Conservation (phyloP, 1,284 basidiomycete species). For the Apiotrichum mycotoxinovorans region DNA sequence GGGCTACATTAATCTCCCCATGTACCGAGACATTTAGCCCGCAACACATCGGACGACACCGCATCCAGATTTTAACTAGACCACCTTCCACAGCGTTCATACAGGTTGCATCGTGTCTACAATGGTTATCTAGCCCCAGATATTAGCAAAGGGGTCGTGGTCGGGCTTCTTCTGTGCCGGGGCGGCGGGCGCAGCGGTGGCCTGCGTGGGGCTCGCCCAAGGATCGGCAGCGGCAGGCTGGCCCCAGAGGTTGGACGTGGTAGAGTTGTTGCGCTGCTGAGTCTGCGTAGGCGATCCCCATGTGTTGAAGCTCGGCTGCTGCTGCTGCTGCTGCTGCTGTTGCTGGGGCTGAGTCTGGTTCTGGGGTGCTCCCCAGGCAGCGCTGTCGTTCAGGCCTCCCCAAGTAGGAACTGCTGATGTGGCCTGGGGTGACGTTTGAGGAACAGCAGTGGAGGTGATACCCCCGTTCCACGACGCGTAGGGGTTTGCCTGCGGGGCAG, state of each 20-base stretch:
- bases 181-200: constrained; percentile 5
- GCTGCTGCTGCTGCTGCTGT: constrained; percentile 6
- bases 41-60: no score
- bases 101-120: constrained; percentile 3
- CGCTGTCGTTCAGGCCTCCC: constrained; percentile 38
- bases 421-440: constrained; percentile 23
- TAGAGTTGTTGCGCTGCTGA: neutral
- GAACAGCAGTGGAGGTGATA: constrained; percentile 29
- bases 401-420: constrained; percentile 23
- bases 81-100: no score
- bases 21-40: no score
- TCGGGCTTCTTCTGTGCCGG: constrained; percentile 33
- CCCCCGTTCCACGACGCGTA: constrained; percentile 42
- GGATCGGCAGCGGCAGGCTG: constrained; percentile 19
- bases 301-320: neutral
- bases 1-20: no score
- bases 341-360: constrained; percentile 3
- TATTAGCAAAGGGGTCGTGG: constrained; percentile 39
- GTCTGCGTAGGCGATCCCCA: constrained; percentile 27
- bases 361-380: constrained; percentile 34
- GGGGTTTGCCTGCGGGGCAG: constrained; percentile 17
- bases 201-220: constrained; percentile 19
- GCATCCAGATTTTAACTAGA: no score
- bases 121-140: constrained; percentile 24
- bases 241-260: constrained; percentile 9